phyloP scores from a whole-genome alignment of 1,284 basidiomycete genomes.

The Trichosporon asahii region DNA sequence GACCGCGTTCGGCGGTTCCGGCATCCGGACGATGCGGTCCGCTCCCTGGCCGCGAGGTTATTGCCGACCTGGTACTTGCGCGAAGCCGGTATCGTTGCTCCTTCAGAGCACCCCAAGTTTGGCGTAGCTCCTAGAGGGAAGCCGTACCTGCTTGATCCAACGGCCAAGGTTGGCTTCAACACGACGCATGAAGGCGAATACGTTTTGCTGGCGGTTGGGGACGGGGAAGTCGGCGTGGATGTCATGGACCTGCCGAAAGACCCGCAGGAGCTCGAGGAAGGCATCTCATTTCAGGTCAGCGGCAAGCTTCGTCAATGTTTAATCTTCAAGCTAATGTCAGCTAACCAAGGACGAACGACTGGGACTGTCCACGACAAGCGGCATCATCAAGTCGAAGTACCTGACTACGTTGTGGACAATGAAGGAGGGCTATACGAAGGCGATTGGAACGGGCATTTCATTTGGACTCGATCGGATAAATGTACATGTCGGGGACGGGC shows the following conservation, averaged over 20 bases:
- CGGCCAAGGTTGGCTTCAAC: constrained; percentile 39
- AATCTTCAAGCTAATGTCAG: constrained; percentile 20
- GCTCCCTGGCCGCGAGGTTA: constrained; percentile 39
- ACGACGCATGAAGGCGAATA: constrained; percentile 43
- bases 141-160: constrained; percentile 34
- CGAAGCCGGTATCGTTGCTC: constrained; percentile 18
- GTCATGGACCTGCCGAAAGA: constrained; percentile 37
- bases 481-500: constrained; percentile 28
- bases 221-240: constrained; percentile 41
- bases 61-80: constrained; percentile 41
- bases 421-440: constrained; percentile 48
- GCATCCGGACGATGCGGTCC: constrained; percentile 32
- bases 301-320: constrained; percentile 21
- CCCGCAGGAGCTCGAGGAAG: constrained; percentile 23
- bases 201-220: constrained; percentile 32
- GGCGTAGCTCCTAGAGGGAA: constrained; percentile 34
- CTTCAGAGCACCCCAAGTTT: constrained; percentile 23
- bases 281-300: constrained; percentile 23
- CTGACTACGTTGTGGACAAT: constrained; percentile 43
- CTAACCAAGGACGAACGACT: constrained; percentile 32
- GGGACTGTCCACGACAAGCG: constrained; percentile 17
- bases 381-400: constrained; percentile 23
- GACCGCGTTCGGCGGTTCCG: constrained; percentile 36
- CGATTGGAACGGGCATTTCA: constrained; percentile 42
- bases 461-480: constrained; percentile 45